Evolutionary conservation across 164 flowering plant species (phyloP), one percentile per base, ranked within the genome.

Genomic region (Piper betle): DNA sequence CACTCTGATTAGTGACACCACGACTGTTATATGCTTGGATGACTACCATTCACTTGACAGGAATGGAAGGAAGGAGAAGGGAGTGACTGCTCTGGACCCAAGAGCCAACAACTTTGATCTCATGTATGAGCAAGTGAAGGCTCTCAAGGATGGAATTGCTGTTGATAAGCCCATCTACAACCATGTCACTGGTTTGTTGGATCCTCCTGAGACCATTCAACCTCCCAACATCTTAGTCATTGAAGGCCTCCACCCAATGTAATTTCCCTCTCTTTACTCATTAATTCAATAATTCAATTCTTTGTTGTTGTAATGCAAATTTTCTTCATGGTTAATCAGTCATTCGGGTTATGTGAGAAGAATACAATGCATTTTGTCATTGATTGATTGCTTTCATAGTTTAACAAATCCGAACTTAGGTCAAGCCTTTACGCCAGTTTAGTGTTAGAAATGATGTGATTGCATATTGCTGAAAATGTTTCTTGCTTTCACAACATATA

Each of bases 161-260:
- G 85, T 85, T 9, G 77, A 88, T 19, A 88, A 88, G 64, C 96
- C 91, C 43, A 85, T 88, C 18, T 88, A 88, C 57, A 88, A 88
- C 33, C 96, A 88, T 69, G 90, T 88, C 40, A 71, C 72, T 55
- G 96, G 96, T 18, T 81, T 85, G 38, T 41, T 88, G 39, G 96
- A 85, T 46, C 78, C 91, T 60, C 90, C 96, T 39, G 96, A 85
- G 74, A 69, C 75, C 67, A 88, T 85, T 61, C 75, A 81, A 68
- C 88, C 96, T 25, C 91, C 96, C 20, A 88, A 81, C 80, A 88
- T 88, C 58, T 77, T 85, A 48, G 85, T 88, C 72, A 84, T 85
- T 64, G 96, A 85, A 74, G 96, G 91, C 0, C 70, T 88, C n/a
- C 96, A 88, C 70, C 91, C 96, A 59, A 80, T 88, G 96, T 88